Evolutionary conservation across 306 rosid species (phyloP), one percentile per base, ranked within the genome.

Genomic region (Prunus campanulata): DNA sequence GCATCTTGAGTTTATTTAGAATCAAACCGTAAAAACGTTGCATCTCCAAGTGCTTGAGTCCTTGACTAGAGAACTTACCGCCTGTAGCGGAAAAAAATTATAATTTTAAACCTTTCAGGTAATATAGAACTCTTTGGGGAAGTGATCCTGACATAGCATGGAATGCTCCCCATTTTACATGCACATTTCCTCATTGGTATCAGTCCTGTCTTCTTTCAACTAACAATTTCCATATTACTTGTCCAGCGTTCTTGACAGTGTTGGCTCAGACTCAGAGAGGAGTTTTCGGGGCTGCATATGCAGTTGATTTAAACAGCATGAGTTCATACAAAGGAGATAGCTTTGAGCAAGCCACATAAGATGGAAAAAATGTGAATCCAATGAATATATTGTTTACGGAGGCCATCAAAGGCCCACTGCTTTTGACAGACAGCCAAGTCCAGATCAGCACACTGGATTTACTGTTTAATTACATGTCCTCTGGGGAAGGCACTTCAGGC

Each of bases 381-480:
- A 87, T 92, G 77, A 86, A 81, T 79, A 70, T 79, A 72, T 81
- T 86, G 78, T 90, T 95, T 66, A 88, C 96, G 11, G 98, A 95
- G 83, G 98, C 98, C 80, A 88, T 95, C 81, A 90, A 95, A 79
- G 96, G 97, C 29, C 97, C 98, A 61, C 83, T 92, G 56, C 95
- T 95, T 77, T 90, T 97, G 7, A 86, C 93, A 9, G 84, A 90
- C 62, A 88, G 67, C 80, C 88, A 90, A 84, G 97, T 95, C 82
- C 97, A 90, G 85, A 81, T 83, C 72, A 80, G 90, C 88, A 80
- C 97, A 60, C 70, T 95, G 48, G 91, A 85, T 79, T 79, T 95
- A 70, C 89, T 89, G 22, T 79, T 89, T 85, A 81, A 85, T 79
- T 92, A 90, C 83, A 74, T 92, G 86, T 86, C 93, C 42, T 35